Conservation (phyloP, 2,329 filamentous ascomycete species). For the Aspergillus terreus region DNA sequence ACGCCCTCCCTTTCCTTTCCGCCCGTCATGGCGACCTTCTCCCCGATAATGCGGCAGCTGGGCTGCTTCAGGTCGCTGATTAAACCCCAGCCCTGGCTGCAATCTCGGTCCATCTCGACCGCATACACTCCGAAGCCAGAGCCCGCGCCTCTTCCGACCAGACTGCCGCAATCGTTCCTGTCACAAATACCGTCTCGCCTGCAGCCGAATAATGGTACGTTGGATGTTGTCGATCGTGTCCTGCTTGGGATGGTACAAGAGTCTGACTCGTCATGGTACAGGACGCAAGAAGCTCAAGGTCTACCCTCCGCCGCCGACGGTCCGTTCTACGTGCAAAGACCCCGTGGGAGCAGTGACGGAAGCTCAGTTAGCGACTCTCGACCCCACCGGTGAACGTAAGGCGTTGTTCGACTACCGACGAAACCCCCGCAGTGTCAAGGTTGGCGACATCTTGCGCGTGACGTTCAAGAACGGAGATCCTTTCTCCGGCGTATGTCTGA, state of each 20-base stretch:
- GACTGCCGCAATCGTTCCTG: conserved; percentile 40
- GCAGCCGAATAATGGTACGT: conserved; percentile 36
- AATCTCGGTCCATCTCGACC: conserved; percentile 53
- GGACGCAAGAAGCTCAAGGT: conserved; percentile 50
- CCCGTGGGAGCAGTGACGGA: conserved; percentile 65
- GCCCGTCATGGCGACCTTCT: conserved; percentile 59
- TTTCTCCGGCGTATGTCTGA: conserved; percentile 83
- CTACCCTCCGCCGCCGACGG: conserved; percentile 47
- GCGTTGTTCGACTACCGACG: conserved; percentile 70
- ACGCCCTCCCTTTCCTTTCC: conserved; percentile 10
- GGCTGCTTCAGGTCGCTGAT: conserved; percentile 66
- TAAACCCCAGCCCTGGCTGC: conserved; percentile 50
- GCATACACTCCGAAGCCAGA: conserved; percentile 43
- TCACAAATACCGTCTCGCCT: conserved; percentile 40
- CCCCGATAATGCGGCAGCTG: conserved; percentile 61
- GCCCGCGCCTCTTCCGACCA: conserved; percentile 37
- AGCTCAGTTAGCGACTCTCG: conserved; percentile 69
- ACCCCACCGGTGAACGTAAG: conserved; percentile 78
- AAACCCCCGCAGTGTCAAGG: conserved; percentile 74
- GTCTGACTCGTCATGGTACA: conserved; percentile 13
- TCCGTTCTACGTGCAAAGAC: conserved; percentile 45
- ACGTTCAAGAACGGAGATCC: conserved; percentile 81
- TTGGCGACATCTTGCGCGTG: conserved; percentile 88
- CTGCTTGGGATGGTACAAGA: neutral
- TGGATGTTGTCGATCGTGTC: neutral